Base-by-base conservation (phyloP, 169 alveolate species). In the Blepharisma undulans region DNA sequence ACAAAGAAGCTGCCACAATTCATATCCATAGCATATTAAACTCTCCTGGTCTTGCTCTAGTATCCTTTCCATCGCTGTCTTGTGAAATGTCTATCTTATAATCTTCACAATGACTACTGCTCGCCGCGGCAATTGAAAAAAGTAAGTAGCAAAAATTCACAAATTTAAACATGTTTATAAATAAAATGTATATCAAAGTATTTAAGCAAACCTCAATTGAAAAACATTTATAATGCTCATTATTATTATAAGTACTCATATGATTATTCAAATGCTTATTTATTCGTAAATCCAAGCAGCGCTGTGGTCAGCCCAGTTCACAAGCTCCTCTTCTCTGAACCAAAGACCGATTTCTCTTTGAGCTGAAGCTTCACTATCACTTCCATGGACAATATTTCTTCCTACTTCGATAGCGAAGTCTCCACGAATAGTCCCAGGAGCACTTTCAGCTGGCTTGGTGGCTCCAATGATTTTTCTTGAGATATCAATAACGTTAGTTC, bases 361-460 rank as follows among this genome's bases (percentile, higher is more conserved):
- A 81, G 99, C 99, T 76, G 98, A 96, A 61, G 98, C 99, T 77
- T 95, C 98, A 29, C 98, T 95, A 93, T 98, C 99, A 85, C 99
- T 97, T 85, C 99, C 99, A 92, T 99, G 99, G 90, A 98, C 97
- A 61, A 98, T 92, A 94, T 99, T 99, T 94, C 99, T 97, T 90
- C 99, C 98, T 29, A 98, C 97, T 88, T 98, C 99, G 86, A 98
- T 95, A 87, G 98, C 97, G 92, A 96, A 98, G 92, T 99, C 99
- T 30, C 99, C 99, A 93, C 99, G 96, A 92, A 99, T 97, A 34
- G 99, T 98, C 71, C 99, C 99, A 88, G 99, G 99, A 85, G 95
- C 95, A 33, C 98, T 94, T 87, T 97, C 98, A 34, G 96, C 92
- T 74, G 99, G 99, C 72, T 97, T 95, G 60, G 99, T 98, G 72